Evolutionary conservation across 75 land plant species (phyloP).

Genomic region (Pinus taeda): DNA sequence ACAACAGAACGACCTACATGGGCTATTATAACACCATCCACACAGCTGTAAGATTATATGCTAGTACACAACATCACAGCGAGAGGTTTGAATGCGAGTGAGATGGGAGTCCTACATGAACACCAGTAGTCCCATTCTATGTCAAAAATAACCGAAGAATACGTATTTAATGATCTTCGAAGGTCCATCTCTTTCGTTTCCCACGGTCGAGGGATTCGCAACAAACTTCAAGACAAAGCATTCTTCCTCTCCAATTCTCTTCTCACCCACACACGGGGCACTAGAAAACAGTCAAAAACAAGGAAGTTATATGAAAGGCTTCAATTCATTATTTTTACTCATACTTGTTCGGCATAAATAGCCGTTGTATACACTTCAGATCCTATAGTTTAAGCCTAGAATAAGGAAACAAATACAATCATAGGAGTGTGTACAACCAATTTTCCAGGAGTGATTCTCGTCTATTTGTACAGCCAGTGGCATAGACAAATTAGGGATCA

Average conservation of each 20-base stretch:
- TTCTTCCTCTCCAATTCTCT: conserved; percentile 44
- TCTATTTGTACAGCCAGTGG: too few relatives aligned
- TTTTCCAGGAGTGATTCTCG: too few relatives aligned
- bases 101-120: conserved; percentile 72
- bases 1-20: conserved; percentile 62
- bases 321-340: too few relatives aligned
- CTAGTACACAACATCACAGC: conserved; percentile 39
- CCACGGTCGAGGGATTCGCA: conserved; percentile 40
- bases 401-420: too few relatives aligned
- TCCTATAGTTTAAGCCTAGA: too few relatives aligned
- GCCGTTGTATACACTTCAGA: too few relatives aligned
- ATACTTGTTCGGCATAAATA: too few relatives aligned
- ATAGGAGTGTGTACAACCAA: too few relatives aligned
- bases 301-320: too few relatives aligned
- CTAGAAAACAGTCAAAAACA: too few relatives aligned
- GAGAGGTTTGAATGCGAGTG: conserved; percentile 41
- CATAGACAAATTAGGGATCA: too few relatives aligned
- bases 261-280: conserved; percentile 70
- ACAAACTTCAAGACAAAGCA: conserved; percentile 61
- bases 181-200: conserved; percentile 48
- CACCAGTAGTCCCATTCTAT: conserved; percentile 66
- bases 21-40: conserved; percentile 62
- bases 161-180: conserved; percentile 66
- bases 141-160: conserved; percentile 70
- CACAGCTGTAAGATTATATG: conserved; percentile 54